Conservation (phyloP, 106 monocot genomes). For the Triglochin maritima region DNA sequence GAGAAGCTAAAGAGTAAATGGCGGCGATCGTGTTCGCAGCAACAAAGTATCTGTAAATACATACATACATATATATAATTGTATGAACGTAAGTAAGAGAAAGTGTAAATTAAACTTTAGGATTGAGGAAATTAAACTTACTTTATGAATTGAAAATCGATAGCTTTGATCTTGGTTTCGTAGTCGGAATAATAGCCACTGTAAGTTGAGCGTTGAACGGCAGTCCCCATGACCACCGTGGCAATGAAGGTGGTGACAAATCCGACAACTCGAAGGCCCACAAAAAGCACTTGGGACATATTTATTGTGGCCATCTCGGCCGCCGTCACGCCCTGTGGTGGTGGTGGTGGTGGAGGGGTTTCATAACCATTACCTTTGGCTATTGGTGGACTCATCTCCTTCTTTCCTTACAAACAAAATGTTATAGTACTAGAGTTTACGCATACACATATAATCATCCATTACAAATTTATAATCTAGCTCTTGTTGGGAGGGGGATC, state of each 20-base stretch:
- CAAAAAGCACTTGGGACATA: background rate
- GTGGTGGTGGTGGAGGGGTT: no score
- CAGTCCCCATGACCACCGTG: constrained; percentile 20
- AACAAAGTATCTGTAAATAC: constrained; percentile 34
- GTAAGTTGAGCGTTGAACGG: constrained; percentile 3
- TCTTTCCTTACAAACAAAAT: no score
- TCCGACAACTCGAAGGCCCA: constrained; percentile 13
- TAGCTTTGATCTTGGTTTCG: background rate
- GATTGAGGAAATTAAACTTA: background rate
- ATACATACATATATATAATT: background rate
- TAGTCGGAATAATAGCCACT: no score
- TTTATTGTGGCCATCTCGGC: no score
- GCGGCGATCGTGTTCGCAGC: constrained; percentile 10
- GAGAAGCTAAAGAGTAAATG: constrained; percentile 12
- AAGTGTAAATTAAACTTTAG: background rate
- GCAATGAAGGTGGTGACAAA: constrained; percentile 10
- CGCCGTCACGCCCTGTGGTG: no score
- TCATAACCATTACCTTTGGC: no score
- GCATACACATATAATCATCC: no score
- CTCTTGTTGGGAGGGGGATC: no score
- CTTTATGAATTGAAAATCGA: background rate
- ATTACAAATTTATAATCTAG: no score
- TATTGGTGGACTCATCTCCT: no score
- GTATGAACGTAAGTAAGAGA: background rate
- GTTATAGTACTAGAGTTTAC: no score